phyloP scores from a whole-genome alignment of 371 early-diverging fungal species.

The Vairimorpha ceranae region DNA sequence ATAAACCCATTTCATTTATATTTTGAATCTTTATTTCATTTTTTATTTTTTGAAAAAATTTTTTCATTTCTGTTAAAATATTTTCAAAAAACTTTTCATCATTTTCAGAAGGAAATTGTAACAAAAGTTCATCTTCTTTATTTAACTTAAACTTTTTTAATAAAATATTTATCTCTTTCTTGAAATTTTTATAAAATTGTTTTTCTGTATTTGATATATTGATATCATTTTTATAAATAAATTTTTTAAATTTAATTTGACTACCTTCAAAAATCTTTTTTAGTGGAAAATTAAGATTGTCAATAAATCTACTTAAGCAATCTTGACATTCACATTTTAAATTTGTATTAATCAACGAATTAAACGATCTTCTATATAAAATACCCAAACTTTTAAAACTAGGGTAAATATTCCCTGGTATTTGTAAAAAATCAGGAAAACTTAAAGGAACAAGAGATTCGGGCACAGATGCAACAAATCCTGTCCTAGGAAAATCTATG shows the following conservation, averaged over 20 bases:
- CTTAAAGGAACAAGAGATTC: conserved; percentile 54
- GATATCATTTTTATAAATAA: neutral
- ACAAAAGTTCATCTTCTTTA: conserved; percentile 1
- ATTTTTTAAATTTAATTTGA: neutral
- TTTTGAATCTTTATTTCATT: neutral
- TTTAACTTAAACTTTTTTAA: neutral
- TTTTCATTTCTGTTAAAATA: neutral
- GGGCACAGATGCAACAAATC: conserved; percentile 63
- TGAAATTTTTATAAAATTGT: neutral
- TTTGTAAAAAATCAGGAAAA: conserved; percentile 76
- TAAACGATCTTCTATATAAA: neutral
- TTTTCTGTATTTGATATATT: neutral
- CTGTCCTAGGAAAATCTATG: conserved; percentile 70
- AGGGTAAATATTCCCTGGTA: conserved; percentile 65
- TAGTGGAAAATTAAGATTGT: no score
- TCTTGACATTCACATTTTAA: neutral
- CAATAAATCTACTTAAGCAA: neutral
- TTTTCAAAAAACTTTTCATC: neutral
- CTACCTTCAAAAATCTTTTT: neutral
- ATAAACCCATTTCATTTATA: neutral
- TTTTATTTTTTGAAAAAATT: neutral
- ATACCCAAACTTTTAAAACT: conserved; percentile 64
- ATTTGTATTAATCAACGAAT: neutral
- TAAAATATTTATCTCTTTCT: neutral
- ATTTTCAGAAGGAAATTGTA: neutral